Base-by-base conservation (phyloP, 805 yeast species). In the Tanozyma kutaoensis region DNA sequence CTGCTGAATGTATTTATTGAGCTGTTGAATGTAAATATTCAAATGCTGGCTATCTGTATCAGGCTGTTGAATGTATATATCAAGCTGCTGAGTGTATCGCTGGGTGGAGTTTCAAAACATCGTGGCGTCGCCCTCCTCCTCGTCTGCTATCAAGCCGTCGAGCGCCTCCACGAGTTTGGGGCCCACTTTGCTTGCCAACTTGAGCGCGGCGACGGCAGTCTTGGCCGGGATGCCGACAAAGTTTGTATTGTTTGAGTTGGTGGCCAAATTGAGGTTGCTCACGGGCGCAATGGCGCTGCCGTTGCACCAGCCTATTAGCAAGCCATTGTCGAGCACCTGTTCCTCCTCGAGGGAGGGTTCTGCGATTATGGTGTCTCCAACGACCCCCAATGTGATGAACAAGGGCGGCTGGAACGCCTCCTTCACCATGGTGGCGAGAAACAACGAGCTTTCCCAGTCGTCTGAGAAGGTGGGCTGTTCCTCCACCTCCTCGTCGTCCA, bases 301-400 rank as follows among this genome's bases (percentile, higher is more conserved):
- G 31, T 73, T 55, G 30, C 69, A 67, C 72, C 77, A 88, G 19
- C 86, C 75, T 3, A 81, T 46, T 25, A 85, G 57, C 13, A 88
- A 36, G 1, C 95, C 95, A 32, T 80, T 76, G 37, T 88, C 95
- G 32, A 85, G 64, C 2, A 86, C 94, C 34, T 74, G 80, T 46
- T 81, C 86, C 49, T 88, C 98, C 32, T 76, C 80, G n/a, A 69
- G 56, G 1, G 93, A 75, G 1, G 98, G 97, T 45, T 88, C 98
- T 15, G 86, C 58, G 14, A 84, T 50, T 8, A 76, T 65, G 30
- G 72, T 72, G 10, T 58, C 43, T 2, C 88, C 94, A 1, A 82
- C 69, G 5, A 79, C 58, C 0, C 94, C 94, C 15, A 78, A 52
- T 1, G 88, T 70, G 38, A 91, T 72, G 21, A 81, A 55, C 12